phyloP scores from a whole-genome alignment of 495 filamentous ascomycete species.

The Neurospora sp. region DNA sequence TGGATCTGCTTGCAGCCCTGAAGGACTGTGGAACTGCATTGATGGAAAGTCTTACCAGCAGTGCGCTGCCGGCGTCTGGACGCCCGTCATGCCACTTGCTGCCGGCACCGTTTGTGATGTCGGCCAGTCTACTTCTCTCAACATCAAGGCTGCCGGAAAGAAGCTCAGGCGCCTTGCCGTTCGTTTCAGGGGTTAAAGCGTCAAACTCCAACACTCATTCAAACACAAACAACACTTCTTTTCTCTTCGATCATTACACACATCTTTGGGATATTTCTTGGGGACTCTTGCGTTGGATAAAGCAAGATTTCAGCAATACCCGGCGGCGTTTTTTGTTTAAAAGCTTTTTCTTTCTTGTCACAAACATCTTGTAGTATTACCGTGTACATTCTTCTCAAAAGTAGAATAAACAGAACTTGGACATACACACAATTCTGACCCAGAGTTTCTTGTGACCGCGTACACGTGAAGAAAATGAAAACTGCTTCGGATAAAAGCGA shows the following conservation, averaged over 20 bases:
- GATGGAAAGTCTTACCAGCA: slow-evolving; percentile 32
- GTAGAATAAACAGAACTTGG: not conserved
- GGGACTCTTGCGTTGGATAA: not conserved
- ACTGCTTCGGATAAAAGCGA: not conserved
- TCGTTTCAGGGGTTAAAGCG: slow-evolving; percentile 20
- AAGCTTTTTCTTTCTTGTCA: not conserved
- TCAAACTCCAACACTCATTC: not conserved
- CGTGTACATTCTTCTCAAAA: not conserved
- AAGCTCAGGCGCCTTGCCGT: slow-evolving; percentile 12
- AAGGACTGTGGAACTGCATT: slow-evolving; percentile 37
- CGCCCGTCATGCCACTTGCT: slow-evolving; percentile 25
- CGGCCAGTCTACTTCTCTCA: slow-evolving; percentile 22
- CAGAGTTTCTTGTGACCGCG: not conserved
- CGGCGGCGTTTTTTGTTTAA: not conserved
- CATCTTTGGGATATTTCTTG: not conserved
- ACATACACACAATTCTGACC: not conserved
- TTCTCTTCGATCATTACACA: not conserved
- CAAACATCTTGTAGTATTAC: not conserved
- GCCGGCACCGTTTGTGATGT: slow-evolving; percentile 26
- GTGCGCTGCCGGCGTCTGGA: slow-evolving; percentile 34
- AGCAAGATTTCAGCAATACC: not conserved
- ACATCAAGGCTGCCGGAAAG: slow-evolving; percentile 17
- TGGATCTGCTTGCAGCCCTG: slow-evolving; percentile 26
- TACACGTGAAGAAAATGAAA: not conserved
- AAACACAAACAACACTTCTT: not conserved